Conservation (phyloP, 768 basidiomycete species). For the Phlebiopsis gigantea region DNA sequence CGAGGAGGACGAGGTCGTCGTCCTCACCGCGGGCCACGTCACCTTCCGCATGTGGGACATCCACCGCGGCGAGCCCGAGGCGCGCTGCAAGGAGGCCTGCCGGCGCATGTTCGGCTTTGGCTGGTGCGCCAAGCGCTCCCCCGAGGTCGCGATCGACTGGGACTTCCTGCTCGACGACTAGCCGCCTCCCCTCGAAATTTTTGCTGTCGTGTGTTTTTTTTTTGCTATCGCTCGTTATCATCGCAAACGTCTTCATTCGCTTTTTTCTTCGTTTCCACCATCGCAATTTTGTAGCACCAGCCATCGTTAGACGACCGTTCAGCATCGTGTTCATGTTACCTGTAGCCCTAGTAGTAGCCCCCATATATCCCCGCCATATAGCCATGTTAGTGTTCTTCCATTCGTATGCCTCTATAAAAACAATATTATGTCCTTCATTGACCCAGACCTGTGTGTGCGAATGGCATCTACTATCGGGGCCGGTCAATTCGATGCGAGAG, state of each 20-base stretch:
- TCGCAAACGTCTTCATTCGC: neutral
- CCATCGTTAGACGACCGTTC: neutral
- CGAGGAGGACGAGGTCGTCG: constrained; percentile 57
- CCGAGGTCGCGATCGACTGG: constrained; percentile 61
- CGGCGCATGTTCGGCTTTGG: constrained; percentile 54
- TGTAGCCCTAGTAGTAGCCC: constrained; percentile 2
- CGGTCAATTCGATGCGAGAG: neutral
- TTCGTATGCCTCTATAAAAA: neutral
- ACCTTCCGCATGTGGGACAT: constrained; percentile 81
- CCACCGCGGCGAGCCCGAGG: constrained; percentile 59
- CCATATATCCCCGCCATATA: neutral
- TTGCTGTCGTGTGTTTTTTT: constrained; percentile 1
- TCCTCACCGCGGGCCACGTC: constrained; percentile 55
- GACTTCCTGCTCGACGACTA: constrained; percentile 75
- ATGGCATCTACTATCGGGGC: neutral
- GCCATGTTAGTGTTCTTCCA: neutral
- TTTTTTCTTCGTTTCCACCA: neutral
- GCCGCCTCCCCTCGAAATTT: constrained; percentile 5
- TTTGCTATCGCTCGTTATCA: neutral
- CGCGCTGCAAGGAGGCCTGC: constrained; percentile 49
- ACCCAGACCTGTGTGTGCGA: neutral
- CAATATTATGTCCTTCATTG: no score
- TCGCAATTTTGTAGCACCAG: constrained; percentile 4
- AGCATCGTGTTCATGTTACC: neutral
- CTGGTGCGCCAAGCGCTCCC: constrained; percentile 45